phyloP scores from a whole-genome alignment of 495 filamentous ascomycete genomes.

The Hypoxylon subgilvum region DNA sequence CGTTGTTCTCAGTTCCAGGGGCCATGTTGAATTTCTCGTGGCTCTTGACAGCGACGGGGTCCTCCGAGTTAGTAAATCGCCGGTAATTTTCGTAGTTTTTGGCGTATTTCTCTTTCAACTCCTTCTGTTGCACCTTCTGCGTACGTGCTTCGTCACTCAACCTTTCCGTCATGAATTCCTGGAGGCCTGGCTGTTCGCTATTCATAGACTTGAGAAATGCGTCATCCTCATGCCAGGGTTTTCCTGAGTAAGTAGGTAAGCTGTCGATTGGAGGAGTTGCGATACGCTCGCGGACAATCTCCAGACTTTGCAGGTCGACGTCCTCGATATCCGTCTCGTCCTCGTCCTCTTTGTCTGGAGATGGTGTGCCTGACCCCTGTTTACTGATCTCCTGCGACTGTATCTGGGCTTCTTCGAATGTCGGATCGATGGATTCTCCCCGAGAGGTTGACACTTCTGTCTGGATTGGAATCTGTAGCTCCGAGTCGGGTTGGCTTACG shows the following conservation, averaged over 20 bases:
- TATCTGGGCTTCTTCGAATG: constrained; percentile 32
- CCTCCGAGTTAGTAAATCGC: constrained; percentile 59
- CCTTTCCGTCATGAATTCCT: constrained; percentile 42
- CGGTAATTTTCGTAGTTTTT: constrained; percentile 54
- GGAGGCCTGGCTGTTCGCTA: constrained; percentile 36
- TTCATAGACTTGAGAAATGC: constrained; percentile 43
- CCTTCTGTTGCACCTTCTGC: constrained; percentile 39
- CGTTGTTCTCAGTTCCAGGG: constrained; percentile 27
- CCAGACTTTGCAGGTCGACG: constrained; percentile 59
- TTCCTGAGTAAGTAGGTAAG: constrained; percentile 50
- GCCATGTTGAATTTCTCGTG: constrained; percentile 49
- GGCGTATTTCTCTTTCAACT: constrained; percentile 42
- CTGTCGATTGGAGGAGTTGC: constrained; percentile 56
- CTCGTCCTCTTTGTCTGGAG: constrained; percentile 50
- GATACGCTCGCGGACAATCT: constrained; percentile 53
- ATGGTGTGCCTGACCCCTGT: constrained; percentile 38
- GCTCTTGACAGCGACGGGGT: constrained; percentile 54
- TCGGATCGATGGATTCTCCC: constrained; percentile 18
- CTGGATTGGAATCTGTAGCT: constrained; percentile 15
- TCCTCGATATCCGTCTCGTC: constrained; percentile 68
- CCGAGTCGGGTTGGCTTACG: constrained; percentile 46
- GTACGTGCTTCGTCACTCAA: constrained; percentile 32
- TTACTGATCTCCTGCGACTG: constrained; percentile 37
- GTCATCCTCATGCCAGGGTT: constrained; percentile 52
- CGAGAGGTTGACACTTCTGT: constrained; percentile 15